Percentiles rank a stretch among this genome's conserved stretches.
Conservation (phyloP, 768 basidiomycete genomes). For the Tylopilus sp. region DNA sequence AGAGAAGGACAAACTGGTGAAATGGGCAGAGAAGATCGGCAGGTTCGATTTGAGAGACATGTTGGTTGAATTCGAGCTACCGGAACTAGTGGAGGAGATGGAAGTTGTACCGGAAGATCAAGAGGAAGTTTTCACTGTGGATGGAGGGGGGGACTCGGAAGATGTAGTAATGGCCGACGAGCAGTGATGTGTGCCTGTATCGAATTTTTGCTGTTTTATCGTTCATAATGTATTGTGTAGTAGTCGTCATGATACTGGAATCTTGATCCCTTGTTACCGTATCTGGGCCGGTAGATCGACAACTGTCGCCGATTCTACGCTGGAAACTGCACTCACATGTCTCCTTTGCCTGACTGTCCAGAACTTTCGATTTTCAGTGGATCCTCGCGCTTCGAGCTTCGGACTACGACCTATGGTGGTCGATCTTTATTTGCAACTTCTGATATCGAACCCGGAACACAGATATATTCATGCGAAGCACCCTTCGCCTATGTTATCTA, state of each 20-base stretch:
- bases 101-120: constrained; percentile 1
- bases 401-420: constrained; percentile 45
- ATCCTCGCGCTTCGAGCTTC: constrained; percentile 20
- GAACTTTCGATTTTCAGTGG: neutral
- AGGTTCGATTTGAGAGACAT: constrained; percentile 24
- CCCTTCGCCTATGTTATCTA: constrained; percentile 60
- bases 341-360: neutral
- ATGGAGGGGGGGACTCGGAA: neutral
- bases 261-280: neutral
- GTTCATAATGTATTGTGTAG: neutral
- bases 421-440: constrained; percentile 49
- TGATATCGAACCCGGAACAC: constrained; percentile 41
- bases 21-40: constrained; percentile 18
- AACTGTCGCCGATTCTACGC: neutral
- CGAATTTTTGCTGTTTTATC: neutral
- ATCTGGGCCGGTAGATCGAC: too few relatives aligned
- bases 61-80: constrained; percentile 16
- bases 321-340: constrained; percentile 2
- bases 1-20: constrained; percentile 11
- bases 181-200: neutral
- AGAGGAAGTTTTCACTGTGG: neutral
- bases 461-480: constrained; percentile 40
- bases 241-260: neutral
- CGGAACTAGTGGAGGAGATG: constrained; percentile 11
- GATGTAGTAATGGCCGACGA: constrained; percentile 9